Evolutionary conservation across 2,329 filamentous ascomycete species (phyloP).

Genomic region (Aspergillus jensenii): DNA sequence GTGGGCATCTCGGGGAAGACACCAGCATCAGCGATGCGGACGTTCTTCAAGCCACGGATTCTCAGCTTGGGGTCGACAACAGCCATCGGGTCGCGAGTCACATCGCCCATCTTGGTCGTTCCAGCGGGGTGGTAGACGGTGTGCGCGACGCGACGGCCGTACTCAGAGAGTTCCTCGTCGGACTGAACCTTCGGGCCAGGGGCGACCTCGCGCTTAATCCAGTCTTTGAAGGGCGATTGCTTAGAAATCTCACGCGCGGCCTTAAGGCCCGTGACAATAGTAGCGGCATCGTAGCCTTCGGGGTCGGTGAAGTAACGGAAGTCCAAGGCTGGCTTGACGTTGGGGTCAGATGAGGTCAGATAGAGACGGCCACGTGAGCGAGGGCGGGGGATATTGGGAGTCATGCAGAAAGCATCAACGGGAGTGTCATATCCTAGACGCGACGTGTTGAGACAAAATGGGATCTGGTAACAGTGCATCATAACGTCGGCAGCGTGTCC

Average conservation of each 20-base stretch:
- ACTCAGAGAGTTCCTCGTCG: conserved; percentile 79
- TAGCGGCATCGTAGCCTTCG: conserved; percentile 80
- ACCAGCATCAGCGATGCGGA: conserved; percentile 82
- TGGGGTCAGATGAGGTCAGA: conserved; percentile 72
- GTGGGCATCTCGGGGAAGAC: conserved; percentile 85
- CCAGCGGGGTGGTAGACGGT: conserved; percentile 89
- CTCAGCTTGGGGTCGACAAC: conserved; percentile 77
- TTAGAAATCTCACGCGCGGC: conserved; percentile 75
- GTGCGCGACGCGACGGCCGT: conserved; percentile 77
- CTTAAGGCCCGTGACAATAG: conserved; percentile 73
- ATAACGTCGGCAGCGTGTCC: conserved; percentile 80
- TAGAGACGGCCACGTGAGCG: conserved; percentile 75
- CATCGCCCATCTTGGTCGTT: conserved; percentile 86
- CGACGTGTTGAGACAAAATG: conserved; percentile 82
- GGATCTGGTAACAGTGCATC: conserved; percentile 98
- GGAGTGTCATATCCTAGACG: conserved; percentile 73
- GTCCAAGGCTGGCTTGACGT: conserved; percentile 77
- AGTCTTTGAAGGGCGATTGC: conserved; percentile 74
- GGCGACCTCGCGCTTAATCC: conserved; percentile 79
- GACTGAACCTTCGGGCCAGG: conserved; percentile 71
- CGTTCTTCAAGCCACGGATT: conserved; percentile 68
- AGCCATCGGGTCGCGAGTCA: conserved; percentile 65
- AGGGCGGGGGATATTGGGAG: conserved; percentile 83
- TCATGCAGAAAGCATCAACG: conserved; percentile 87
- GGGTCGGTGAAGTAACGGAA: conserved; percentile 89